phyloP scores from a whole-genome alignment of 129 eudicot species.

The Pittosporum tobira region DNA sequence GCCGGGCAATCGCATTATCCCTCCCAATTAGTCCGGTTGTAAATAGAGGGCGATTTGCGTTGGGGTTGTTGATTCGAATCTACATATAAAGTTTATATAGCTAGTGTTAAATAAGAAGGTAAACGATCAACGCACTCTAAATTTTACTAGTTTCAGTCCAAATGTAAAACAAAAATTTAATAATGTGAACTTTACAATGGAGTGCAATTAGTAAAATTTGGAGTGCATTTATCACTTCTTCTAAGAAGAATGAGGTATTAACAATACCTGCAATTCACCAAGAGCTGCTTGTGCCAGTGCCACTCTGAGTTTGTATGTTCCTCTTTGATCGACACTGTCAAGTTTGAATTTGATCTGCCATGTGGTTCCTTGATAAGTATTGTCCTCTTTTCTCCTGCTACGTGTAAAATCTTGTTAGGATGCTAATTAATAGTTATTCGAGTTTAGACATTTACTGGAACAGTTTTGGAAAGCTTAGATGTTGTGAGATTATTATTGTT shows the following conservation, averaged over 20 bases:
- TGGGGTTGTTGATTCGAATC: slow-evolving; percentile 42
- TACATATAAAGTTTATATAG: not conserved
- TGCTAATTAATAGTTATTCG: too few species aligned
- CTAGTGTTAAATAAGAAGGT: not conserved
- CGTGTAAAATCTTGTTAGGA: not conserved
- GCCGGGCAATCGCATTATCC: slow-evolving; percentile 70
- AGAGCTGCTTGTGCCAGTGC: slow-evolving; percentile 75
- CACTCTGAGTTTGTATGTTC: slow-evolving; percentile 48
- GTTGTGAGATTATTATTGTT: too few species aligned
- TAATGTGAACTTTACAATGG: not conserved
- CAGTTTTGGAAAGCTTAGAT: too few species aligned
- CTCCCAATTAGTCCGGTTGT: slow-evolving; percentile 49
- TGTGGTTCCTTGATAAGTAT: slow-evolving; percentile 53
- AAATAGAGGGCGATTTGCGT: slow-evolving; percentile 24
- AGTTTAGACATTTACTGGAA: too few species aligned
- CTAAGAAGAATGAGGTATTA: not conserved
- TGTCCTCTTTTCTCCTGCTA: slow-evolving; percentile 44
- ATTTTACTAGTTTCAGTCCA: too few species aligned
- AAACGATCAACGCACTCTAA: not conserved
- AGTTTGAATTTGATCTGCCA: slow-evolving; percentile 74
- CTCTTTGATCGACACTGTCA: slow-evolving; percentile 18
- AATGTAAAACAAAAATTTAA: not conserved
- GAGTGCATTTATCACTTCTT: not conserved
- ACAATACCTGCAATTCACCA: slow-evolving; percentile 50
- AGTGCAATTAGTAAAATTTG: not conserved